These are phyloP conservation scores for Ascochyta lentis DNA, from an alignment of 2,329 filamentous ascomycete genomes.

Conservation along the genomic window DNA sequence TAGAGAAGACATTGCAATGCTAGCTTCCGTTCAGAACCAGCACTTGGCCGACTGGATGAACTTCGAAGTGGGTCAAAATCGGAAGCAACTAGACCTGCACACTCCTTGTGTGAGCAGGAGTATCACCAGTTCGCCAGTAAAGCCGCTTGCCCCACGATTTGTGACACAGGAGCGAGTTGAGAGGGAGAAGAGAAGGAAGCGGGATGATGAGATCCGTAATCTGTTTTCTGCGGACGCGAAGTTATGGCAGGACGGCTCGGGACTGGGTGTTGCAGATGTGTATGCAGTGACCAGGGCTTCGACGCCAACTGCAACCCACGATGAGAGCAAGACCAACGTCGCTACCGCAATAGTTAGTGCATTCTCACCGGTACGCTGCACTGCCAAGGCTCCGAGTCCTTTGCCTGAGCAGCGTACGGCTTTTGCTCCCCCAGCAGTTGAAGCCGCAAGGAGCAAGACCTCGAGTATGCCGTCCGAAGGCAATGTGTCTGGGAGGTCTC, in stretches of 20 bases:
- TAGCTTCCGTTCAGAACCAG: slow-evolving; percentile 23
- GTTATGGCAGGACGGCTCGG: slow-evolving; percentile 31
- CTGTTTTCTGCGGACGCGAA: slow-evolving; percentile 22
- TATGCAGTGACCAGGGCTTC: slow-evolving; percentile 3
- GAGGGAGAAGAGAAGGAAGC: background rate
- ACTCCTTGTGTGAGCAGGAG: background rate
- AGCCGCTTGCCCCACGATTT: background rate
- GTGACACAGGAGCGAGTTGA: background rate
- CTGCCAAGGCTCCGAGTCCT: background rate
- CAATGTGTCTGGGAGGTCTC: background rate
- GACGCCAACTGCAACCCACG: background rate
- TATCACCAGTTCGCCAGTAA: background rate
- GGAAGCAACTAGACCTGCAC: background rate
- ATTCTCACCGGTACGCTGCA: background rate
- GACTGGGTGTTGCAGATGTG: slow-evolving; percentile 24
- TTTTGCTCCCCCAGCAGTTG: background rate
- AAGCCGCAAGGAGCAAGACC: background rate
- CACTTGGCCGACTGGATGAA: slow-evolving; percentile 25
- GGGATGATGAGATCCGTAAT: slow-evolving; percentile 21
- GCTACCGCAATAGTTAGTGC: background rate
- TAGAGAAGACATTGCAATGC: slow-evolving; percentile 28
- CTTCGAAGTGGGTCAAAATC: background rate
- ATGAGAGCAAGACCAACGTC: background rate
- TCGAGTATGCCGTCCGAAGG: background rate
- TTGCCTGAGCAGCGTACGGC: background rate